Percentiles rank a stretch among this genome's conserved stretches.
Conservation (phyloP, 305 asterid species). For the Vinca major region DNA sequence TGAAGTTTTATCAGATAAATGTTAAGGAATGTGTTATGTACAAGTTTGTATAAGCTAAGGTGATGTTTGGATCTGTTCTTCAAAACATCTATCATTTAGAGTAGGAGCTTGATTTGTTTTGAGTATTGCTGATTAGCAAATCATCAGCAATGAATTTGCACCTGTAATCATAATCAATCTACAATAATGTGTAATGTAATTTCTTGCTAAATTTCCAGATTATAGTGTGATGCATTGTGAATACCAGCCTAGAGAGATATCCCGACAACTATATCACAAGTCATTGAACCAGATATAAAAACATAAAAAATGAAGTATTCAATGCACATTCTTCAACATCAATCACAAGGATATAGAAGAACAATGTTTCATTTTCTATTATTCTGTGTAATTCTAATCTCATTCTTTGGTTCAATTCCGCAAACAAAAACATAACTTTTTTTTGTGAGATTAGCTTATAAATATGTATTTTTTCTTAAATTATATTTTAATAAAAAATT, state of each 20-base stretch:
- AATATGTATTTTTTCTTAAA: no score
- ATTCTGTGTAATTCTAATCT: background rate
- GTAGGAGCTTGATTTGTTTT: background rate
- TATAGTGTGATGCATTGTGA: background rate
- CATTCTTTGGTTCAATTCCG: background rate
- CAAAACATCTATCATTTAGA: conserved; percentile 5
- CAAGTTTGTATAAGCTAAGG: no score
- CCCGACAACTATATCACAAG: no score
- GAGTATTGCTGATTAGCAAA: background rate
- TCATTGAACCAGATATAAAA: background rate
- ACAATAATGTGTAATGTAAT: background rate
- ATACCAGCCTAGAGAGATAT: no score
- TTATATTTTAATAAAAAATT: no score
- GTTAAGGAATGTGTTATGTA: no score
- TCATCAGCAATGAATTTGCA: background rate
- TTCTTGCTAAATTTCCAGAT: background rate
- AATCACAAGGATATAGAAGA: no score
- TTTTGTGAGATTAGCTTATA: no score
- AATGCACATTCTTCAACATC: background rate
- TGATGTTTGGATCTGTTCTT: background rate
- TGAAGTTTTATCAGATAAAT: background rate
- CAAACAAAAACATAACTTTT: background rate
- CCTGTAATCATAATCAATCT: background rate
- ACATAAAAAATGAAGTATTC: background rate
- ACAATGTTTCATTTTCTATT: background rate